Evolutionary conservation across 441 rosid species (phyloP), one percentile per base, ranked within the genome.

Genomic region (Cnidoscolus chayamansa): DNA sequence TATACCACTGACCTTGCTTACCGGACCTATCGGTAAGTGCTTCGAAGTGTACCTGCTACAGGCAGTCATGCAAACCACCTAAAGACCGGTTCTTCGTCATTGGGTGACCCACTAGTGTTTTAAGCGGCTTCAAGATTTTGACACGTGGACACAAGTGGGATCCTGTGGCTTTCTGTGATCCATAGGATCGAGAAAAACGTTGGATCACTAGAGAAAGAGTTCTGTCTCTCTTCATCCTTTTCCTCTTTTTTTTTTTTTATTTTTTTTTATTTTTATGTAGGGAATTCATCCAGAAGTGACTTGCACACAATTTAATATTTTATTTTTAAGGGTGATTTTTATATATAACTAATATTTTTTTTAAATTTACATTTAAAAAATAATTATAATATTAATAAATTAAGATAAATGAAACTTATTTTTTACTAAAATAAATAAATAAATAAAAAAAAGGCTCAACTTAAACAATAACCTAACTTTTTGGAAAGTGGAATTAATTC

Each of bases 71-170:
- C 56, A 74, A 77, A 76, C 84, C 73, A 71, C 83, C 79, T 64
- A 37, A 81, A 67, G 86, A 85, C 87, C 86, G 74, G 84, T 84
- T 88, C 90, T 78, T 73, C 81, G 58, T 12, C 63, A 43, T 40
- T 57, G 76, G 81, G 77, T 74, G 83, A 80, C 84, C 87, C 90
- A 78, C 74, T 70, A 77, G 76, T 69, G 76, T 68, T 73, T 35
- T 57, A 53, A 51, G 73, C 65, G 63, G 53, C 67, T 25, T 45
- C 53, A 8, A 8, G 85, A 76, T 81, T 4, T 19, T 50, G 81
- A 67, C 91, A 81, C 80, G 85, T 81, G 85, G 47, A 1, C 0
- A 0, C 0, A 0, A 0, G 0, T 2, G 40, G 20, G 3, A 83
- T 79, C 86, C 47, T 71, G 81, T 72, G 93, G 87, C 80, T 72